A percentile compares a stretch with the other conserved stretches of the same genome.
phyloP scores from a whole-genome alignment of 2,329 filamentous ascomycete genomes.

The Alternaria postmessia region DNA sequence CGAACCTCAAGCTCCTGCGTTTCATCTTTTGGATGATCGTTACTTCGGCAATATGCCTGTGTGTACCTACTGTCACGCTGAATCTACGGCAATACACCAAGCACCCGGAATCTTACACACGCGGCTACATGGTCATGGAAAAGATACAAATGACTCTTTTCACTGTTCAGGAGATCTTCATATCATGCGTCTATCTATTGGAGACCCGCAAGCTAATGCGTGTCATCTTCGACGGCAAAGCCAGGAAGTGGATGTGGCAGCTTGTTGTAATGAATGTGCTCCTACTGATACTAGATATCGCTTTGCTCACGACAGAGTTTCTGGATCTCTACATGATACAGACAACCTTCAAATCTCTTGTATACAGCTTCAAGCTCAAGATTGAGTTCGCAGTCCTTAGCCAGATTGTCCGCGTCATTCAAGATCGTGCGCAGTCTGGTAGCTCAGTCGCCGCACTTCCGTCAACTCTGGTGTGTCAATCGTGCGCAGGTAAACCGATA shows the following conservation, averaged over 20 bases:
- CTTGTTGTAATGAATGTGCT: constrained; percentile 25
- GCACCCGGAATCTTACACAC: constrained; percentile 13
- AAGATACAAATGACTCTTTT: constrained; percentile 52
- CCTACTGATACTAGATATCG: constrained; percentile 20
- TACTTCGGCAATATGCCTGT: not conserved
- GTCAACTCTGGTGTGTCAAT: not conserved
- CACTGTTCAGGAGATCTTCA: constrained; percentile 48
- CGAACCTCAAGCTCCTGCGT: not conserved
- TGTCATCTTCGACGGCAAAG: constrained; percentile 16
- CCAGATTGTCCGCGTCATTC: constrained; percentile 16
- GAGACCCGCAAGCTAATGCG: constrained; percentile 48
- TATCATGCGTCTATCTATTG: constrained; percentile 58
- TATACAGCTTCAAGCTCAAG: constrained; percentile 57
- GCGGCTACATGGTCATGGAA: constrained; percentile 40
- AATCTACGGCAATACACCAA: not conserved
- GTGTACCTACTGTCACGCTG: not conserved
- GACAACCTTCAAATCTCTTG: constrained; percentile 45
- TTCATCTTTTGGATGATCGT: not conserved
- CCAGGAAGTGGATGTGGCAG: constrained; percentile 27
- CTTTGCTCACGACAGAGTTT: constrained; percentile 22
- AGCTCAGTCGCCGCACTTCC: not conserved
- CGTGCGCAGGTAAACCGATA: not conserved
- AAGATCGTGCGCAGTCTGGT: not conserved
- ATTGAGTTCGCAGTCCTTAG: constrained; percentile 62
- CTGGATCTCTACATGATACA: constrained; percentile 27